Evolutionary conservation across 2,329 filamentous ascomycete species (phyloP), one percentile per base, ranked within the genome.

Genomic region (Fusarium fujikuroi): DNA sequence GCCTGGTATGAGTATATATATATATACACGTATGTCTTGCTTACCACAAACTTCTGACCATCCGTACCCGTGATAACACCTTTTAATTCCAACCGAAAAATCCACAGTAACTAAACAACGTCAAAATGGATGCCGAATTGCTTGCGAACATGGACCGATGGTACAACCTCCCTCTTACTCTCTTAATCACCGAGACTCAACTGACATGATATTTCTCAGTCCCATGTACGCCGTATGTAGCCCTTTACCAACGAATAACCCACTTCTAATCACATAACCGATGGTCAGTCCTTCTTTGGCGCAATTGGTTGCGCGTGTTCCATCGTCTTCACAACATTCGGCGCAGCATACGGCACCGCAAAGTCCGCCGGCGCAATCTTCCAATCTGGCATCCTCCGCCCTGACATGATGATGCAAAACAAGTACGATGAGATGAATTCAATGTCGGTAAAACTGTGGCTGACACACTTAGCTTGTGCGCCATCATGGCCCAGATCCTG

Each of bases 261-360:
- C 25, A 9, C 12, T 32, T 50, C 63, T 60, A 40, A 58, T 25
- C 32, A 8, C 28, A 18, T 18, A 47, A 30, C 9, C 8, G 3
- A 7, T 43, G 16, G 4, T 11, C 32, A 84, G 82, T 81, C 82
- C 76, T 83, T 84, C 76, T 84, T 85, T 71, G 82, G 83, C 42
- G 82, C 82, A 49, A 78, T 85, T 69, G 83, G 83, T 59, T 84
- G 82, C 73, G 76, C 79, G 36, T 80, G 80, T 44, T 82, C 86
- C 78, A 87, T 88, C 66, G 82, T 87, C 78, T 85, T 88, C 81
- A 86, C 85, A 75, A 87, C 85, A 77, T 79, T 88, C 53, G 86
- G 84, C 57, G 84, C 84, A 58, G 80, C 83, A 56, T 85, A 85
- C 72, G 84, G 84, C 57, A 85, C 83, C 40, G 83, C 83, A 61